Conservation (phyloP, 2,329 filamentous ascomycete species). For the Boeremia lycopersici region DNA sequence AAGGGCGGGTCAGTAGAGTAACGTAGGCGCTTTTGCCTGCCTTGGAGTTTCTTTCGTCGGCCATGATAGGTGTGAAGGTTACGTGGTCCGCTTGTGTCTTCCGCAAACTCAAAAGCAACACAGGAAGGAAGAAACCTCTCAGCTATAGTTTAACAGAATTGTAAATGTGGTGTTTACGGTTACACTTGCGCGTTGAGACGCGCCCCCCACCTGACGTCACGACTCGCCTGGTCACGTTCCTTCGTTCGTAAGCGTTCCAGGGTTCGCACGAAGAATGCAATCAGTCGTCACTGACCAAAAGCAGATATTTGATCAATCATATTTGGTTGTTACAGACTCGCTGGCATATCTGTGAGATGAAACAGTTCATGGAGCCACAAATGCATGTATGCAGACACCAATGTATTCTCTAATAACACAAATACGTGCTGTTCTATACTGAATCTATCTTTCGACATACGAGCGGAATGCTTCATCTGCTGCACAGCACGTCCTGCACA, state of each 20-base stretch:
- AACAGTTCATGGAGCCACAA: no score
- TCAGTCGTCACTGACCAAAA: no score
- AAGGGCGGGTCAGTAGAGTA: conserved; percentile 58
- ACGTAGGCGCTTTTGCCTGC: conserved; percentile 50
- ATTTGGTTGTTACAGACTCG: no score
- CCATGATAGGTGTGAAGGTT: conserved; percentile 11
- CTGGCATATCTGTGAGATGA: no score
- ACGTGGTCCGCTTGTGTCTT: no score
- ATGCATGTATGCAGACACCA: no score
- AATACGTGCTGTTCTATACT: no score
- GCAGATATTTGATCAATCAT: no score
- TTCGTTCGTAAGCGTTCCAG: neutral
- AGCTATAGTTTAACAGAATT: neutral
- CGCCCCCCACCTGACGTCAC: conserved; percentile 29
- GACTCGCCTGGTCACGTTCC: conserved; percentile 21
- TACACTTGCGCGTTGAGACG: conserved; percentile 9
- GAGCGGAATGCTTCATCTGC: neutral
- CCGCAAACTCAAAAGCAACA: neutral
- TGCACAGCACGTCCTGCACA: neutral
- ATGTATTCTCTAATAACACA: no score
- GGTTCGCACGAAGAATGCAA: no score
- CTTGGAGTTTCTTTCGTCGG: conserved; percentile 4
- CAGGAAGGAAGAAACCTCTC: neutral
- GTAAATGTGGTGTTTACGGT: neutral
- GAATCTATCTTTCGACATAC: no score